Evolutionary conservation across 345 rosid genomes (phyloP).

Genomic region (Eucalyptus polyanthemos): DNA sequence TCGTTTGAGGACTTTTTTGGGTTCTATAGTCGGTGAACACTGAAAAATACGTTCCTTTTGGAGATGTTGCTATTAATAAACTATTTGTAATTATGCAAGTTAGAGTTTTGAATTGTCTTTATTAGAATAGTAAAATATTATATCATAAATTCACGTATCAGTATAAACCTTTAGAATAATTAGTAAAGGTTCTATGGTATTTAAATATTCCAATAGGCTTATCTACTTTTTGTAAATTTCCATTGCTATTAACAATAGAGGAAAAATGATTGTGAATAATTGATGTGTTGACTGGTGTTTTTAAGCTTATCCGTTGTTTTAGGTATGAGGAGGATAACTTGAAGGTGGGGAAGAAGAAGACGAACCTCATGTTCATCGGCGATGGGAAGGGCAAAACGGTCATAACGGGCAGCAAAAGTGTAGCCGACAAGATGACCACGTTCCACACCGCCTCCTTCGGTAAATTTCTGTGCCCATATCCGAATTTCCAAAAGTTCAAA

Average conservation of each 20-base stretch:
- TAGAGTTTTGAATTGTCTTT: not conserved
- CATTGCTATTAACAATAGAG: not conserved
- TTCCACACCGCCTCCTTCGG: slow-evolving; percentile 97
- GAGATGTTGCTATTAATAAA: not conserved
- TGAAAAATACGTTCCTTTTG: not conserved
- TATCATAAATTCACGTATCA: not conserved
- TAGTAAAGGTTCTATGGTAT: fast-evolving
- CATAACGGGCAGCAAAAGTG: slow-evolving; percentile 54
- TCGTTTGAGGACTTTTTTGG: not conserved
- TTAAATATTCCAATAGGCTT: not conserved
- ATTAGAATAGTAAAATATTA: not conserved
- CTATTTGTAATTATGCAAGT: not conserved
- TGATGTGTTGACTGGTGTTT: no score
- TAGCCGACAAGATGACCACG: slow-evolving; percentile 50
- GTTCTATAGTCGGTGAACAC: not conserved
- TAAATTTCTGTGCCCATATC: not conserved
- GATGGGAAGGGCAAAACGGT: slow-evolving; percentile 83
- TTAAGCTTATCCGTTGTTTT: not conserved
- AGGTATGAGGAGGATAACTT: slow-evolving; percentile 79
- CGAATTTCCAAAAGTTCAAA: not conserved
- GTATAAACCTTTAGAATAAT: not conserved
- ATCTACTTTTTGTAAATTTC: not conserved
- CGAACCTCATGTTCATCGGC: slow-evolving; percentile 86
- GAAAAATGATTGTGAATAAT: not conserved
- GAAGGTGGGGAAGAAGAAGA: slow-evolving; percentile 86